A percentile compares a stretch with the other conserved stretches of the same genome.
These are phyloP conservation scores for Diaporthe destruens DNA, from an alignment of 2,329 filamentous ascomycete species.

Conservation along the genomic window DNA sequence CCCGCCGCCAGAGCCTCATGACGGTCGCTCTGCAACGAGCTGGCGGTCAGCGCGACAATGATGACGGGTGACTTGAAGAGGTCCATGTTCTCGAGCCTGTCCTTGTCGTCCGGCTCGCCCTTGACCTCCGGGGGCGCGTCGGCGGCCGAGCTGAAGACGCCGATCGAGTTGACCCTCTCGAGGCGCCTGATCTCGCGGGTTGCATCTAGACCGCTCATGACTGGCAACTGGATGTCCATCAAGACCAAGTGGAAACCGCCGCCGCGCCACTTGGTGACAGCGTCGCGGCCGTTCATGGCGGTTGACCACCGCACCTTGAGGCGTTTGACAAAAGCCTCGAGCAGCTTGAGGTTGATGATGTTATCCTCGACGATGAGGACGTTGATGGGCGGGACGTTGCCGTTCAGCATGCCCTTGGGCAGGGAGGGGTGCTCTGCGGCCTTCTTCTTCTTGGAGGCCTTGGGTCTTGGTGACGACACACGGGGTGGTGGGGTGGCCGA, in stretches of 20 bases:
- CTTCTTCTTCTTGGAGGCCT: slow-evolving; percentile 66
- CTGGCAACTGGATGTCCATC: slow-evolving; percentile 98
- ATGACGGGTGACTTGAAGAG: slow-evolving; percentile 97
- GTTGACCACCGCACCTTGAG: slow-evolving; percentile 97
- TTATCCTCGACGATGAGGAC: slow-evolving; percentile 99
- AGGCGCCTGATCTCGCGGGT: slow-evolving; percentile 93
- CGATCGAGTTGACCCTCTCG: slow-evolving; percentile 91
- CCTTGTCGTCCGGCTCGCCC: slow-evolving; percentile 69
- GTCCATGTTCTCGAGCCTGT: slow-evolving; percentile 74
- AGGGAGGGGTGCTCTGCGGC: slow-evolving; percentile 59
- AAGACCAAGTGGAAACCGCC: slow-evolving; percentile 96
- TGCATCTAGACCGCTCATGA: slow-evolving; percentile 95
- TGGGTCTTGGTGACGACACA: slow-evolving; percentile 62
- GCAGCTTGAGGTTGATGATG: slow-evolving; percentile 92
- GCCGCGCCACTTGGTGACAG: slow-evolving; percentile 90
- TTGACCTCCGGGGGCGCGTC: slow-evolving; percentile 63
- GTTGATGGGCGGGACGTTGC: slow-evolving; percentile 92
- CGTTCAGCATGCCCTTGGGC: slow-evolving; percentile 78
- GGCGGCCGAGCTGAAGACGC: slow-evolving; percentile 80
- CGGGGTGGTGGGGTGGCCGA: slow-evolving; percentile 67
- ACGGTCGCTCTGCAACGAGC: slow-evolving; percentile 92
- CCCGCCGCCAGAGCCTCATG: slow-evolving; percentile 95
- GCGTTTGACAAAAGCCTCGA: slow-evolving; percentile 96
- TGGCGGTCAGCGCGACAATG: slow-evolving; percentile 95
- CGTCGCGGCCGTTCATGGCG: slow-evolving; percentile 95